A percentile compares a stretch with the other conserved stretches of the same genome.
These are phyloP conservation scores for Diplocarpon rosae DNA, from an alignment of 2,329 filamentous ascomycete genomes.

Conservation along the genomic window DNA sequence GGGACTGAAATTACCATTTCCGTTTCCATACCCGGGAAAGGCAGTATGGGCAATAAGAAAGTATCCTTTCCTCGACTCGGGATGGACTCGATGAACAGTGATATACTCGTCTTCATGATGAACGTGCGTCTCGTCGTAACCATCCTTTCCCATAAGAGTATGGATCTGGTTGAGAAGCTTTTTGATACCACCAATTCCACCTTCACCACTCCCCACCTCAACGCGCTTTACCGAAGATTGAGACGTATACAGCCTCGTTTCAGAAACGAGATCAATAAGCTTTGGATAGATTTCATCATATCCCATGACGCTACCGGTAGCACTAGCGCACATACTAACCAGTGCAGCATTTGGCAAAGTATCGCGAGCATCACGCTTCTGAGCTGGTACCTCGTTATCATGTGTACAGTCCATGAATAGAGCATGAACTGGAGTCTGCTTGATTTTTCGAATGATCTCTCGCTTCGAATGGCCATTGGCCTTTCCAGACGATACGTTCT, in stretches of 20 bases:
- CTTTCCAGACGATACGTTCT: conserved; percentile 24
- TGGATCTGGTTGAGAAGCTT: conserved; percentile 92
- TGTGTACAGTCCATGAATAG: conserved; percentile 99
- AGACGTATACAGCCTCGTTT: conserved; percentile 74
- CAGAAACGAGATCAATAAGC: conserved; percentile 84
- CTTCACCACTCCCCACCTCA: conserved; percentile 57
- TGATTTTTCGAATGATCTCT: conserved; percentile 63
- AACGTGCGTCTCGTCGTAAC: conserved; percentile 90
- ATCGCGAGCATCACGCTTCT: conserved; percentile 89
- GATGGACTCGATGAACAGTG: conserved; percentile 90
- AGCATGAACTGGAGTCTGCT: conserved; percentile 80
- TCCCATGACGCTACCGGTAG: conserved; percentile 92
- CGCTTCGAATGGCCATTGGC: conserved; percentile 25
- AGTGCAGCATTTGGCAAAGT: conserved; percentile 89
- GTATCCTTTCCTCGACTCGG: conserved; percentile 82
- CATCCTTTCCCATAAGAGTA: conserved; percentile 87
- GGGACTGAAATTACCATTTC: conserved; percentile 68
- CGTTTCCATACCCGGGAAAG: conserved; percentile 80
- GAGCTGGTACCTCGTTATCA: conserved; percentile 91
- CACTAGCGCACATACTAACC: conserved; percentile 91
- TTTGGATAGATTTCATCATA: conserved; percentile 95
- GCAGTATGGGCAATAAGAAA: conserved; percentile 95
- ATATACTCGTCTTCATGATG: conserved; percentile 95
- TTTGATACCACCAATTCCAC: conserved; percentile 83
- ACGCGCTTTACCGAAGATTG: conserved; percentile 56